Evolutionary conservation across 2,329 filamentous ascomycete species (phyloP).

Genomic region (Dichotomopilus funicola): DNA sequence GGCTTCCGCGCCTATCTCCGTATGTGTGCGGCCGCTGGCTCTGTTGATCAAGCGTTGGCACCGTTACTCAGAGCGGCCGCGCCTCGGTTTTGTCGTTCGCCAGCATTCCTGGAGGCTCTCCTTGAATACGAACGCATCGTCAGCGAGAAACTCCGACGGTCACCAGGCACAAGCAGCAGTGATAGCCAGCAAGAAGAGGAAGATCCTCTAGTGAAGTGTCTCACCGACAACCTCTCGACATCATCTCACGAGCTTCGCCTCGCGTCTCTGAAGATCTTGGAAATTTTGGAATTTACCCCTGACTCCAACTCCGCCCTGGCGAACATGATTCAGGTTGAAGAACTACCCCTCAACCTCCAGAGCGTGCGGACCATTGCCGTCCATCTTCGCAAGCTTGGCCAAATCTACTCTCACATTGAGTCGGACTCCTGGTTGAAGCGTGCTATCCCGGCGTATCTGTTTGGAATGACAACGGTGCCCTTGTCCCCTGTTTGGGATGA

Average conservation of each 20-base stretch:
- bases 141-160: conserved; percentile 19
- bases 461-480: conserved; percentile 81
- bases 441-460: conserved; percentile 75
- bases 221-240: conserved; percentile 68
- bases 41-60: conserved; percentile 55
- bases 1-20: conserved; percentile 68
- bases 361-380: conserved; percentile 74
- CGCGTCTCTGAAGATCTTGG: conserved; percentile 65
- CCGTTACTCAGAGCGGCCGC: conserved; percentile 60
- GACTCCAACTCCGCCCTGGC: conserved; percentile 47
- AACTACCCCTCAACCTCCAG: conserved; percentile 69
- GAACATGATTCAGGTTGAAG: conserved; percentile 72
- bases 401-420: conserved; percentile 53
- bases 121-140: conserved; percentile 46
- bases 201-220: conserved; percentile 54
- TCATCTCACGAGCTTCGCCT: conserved; percentile 69
- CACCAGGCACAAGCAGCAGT: conserved; percentile 25
- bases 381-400: conserved; percentile 71
- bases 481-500: conserved; percentile 86
- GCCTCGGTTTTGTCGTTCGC: conserved; percentile 56
- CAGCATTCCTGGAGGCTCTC: conserved; percentile 60
- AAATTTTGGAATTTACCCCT: conserved; percentile 47
- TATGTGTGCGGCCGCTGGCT: conserved; percentile 53
- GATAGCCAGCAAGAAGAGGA: conserved; percentile 48
- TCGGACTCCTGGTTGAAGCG: conserved; percentile 59